Evolutionary conservation across 805 yeast species (phyloP).

Genomic region (Nakazawaea laoshanensis): DNA sequence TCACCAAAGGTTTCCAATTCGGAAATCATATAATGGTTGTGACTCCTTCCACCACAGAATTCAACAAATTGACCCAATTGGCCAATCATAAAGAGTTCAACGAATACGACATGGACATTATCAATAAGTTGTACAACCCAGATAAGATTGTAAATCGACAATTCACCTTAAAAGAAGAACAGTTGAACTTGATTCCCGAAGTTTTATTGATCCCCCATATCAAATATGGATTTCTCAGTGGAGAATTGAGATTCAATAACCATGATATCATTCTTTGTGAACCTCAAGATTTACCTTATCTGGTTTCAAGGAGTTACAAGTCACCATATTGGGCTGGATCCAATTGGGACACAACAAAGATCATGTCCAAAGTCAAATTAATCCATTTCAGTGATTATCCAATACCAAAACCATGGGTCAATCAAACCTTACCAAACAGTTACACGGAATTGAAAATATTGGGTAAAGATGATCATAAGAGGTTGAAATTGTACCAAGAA

Average conservation of each 20-base stretch:
- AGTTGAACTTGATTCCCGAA: slow-evolving; percentile 14
- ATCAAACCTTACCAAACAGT: slow-evolving; percentile 15
- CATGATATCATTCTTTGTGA: slow-evolving; percentile 35
- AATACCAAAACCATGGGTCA: slow-evolving; percentile 57
- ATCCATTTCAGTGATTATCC: slow-evolving; percentile 64
- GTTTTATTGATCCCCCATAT: slow-evolving; percentile 40
- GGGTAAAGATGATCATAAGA: slow-evolving; percentile 16
- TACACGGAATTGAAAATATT: slow-evolving; percentile 21
- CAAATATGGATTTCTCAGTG: slow-evolving; percentile 41
- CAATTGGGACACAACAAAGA: slow-evolving; percentile 24
- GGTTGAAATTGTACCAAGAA: slow-evolving; percentile 6
- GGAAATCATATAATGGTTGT: slow-evolving; percentile 51
- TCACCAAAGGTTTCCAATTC: slow-evolving; percentile 14
- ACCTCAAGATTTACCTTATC: slow-evolving; percentile 29
- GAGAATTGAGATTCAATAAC: slow-evolving; percentile 30
- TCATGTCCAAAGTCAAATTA: slow-evolving; percentile 26
- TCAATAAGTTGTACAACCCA: slow-evolving; percentile 27
- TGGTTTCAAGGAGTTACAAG: slow-evolving; percentile 3
- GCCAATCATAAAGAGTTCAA: slow-evolving; percentile 17
- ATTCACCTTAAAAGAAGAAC: slow-evolving; percentile 2
- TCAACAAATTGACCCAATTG: slow-evolving; percentile 16
- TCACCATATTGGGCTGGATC: slow-evolving; percentile 14
- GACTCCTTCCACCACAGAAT: slow-evolving; percentile 30
- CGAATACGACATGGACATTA: slow-evolving; percentile 51
- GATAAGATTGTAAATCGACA: slow-evolving; percentile 13